Conservation (phyloP, 495 filamentous ascomycete species). For the Penicillium coffeae region DNA sequence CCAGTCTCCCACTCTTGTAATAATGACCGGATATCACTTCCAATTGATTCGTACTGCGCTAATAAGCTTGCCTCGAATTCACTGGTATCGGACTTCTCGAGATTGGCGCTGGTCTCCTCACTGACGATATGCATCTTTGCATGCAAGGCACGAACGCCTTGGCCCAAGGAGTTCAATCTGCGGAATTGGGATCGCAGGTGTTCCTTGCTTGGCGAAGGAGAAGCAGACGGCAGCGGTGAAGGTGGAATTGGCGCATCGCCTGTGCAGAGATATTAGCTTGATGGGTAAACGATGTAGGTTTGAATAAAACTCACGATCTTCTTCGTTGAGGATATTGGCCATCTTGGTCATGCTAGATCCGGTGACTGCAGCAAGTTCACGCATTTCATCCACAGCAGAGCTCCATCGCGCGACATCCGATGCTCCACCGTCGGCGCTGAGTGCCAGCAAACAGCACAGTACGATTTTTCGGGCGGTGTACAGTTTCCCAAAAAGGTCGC, state of each 20-base stretch:
- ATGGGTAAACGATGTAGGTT: neutral
- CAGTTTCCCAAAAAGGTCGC: constrained; percentile 72
- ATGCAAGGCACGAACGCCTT: constrained; percentile 87
- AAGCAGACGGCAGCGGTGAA: constrained; percentile 65
- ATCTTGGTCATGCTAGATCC: constrained; percentile 53
- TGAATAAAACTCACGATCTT: constrained; percentile 62
- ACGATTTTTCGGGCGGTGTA: constrained; percentile 78
- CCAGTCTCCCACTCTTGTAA: constrained; percentile 91
- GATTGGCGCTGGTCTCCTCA: constrained; percentile 76
- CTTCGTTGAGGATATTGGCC: constrained; percentile 68
- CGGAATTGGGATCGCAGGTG: constrained; percentile 78
- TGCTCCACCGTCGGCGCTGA: constrained; percentile 80
- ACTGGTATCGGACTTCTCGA: constrained; percentile 68
- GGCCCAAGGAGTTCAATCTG: constrained; percentile 79
- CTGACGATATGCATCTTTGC: constrained; percentile 91
- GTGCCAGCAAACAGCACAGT: constrained; percentile 78
- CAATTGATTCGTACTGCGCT: constrained; percentile 91
- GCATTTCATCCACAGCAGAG: constrained; percentile 71
- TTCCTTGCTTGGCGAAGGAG: constrained; percentile 68
- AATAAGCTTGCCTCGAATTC: constrained; percentile 69
- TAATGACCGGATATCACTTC: constrained; percentile 74
- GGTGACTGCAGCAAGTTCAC: constrained; percentile 55
- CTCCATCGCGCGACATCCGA: constrained; percentile 78
- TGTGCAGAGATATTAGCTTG: constrained; percentile 22
- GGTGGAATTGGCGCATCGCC: constrained; percentile 48